Conservation (phyloP, 768 basidiomycete genomes). For the Lepiota venenata region DNA sequence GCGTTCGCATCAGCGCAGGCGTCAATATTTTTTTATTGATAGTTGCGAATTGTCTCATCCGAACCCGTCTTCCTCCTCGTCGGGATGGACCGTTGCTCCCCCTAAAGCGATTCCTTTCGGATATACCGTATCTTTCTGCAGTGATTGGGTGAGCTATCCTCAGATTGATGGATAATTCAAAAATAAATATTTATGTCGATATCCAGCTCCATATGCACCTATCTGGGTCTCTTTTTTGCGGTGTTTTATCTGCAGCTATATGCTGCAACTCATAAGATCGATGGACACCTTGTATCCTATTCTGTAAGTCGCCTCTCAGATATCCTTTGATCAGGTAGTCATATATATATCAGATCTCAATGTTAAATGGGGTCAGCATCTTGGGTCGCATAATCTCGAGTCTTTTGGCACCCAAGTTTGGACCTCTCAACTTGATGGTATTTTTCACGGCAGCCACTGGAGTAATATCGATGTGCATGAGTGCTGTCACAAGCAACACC, state of each 20-base stretch:
- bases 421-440: constrained; percentile 40
- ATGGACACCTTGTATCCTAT: constrained; percentile 44
- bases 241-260: constrained; percentile 51
- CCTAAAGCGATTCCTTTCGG: neutral
- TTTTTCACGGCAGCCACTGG: constrained; percentile 29
- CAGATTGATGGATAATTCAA: neutral
- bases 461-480: constrained; percentile 38
- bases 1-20: constrained; percentile 35
- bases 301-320: constrained; percentile 26
- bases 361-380: constrained; percentile 50
- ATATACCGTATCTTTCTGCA: neutral
- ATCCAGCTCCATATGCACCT: constrained; percentile 24
- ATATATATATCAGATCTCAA: constrained; percentile 33
- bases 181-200: neutral
- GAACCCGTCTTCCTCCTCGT: constrained; percentile 31
- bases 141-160: neutral
- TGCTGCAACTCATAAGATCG: constrained; percentile 39
- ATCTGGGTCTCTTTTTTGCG: constrained; percentile 39
- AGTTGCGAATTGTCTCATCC: constrained; percentile 30
- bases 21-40: constrained; percentile 31
- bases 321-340: neutral
- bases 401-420: constrained; percentile 36
- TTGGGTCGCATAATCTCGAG: constrained; percentile 49
- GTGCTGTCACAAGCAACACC: constrained; percentile 29
- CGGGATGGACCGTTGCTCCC: neutral